Base-by-base conservation (phyloP, 1,284 basidiomycete species). In the Cutaneotrichosporon curvatum region DNA sequence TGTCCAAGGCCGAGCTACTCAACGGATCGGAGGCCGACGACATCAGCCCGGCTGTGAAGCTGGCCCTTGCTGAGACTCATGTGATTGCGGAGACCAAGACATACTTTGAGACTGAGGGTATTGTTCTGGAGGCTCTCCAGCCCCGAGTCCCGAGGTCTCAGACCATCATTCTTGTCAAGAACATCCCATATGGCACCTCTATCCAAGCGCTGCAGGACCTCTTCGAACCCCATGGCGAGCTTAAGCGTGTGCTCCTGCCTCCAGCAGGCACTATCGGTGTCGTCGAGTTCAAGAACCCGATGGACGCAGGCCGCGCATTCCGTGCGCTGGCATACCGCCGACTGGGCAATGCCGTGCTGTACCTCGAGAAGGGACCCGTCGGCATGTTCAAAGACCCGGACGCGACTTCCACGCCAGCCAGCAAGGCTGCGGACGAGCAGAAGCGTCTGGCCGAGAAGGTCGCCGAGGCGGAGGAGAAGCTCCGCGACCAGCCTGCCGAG, bases 51-150 rank as follows among this genome's bases (percentile, higher is more conserved):
- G 92, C 92, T 0, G 90, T 97, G 47, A 94, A 91, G 63, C 81
- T 97, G 20, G 94, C 94, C 0, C 76, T 98, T 15, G 94, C 94
- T 0, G 94, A 98, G 73, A 96, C 94, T 14, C 85, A 92, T 57
- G 83, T 97, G 63, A 92, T 98, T 45, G 82, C 87, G 55, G 94
- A 97, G 68, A 97, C 92, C 0, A 95, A 94, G 63, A 74, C 83
- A 2, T 96, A 85, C 71, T 82, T 89, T 23, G 85, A 88, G 61
- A 62, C 79, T 20, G 68, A 77, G 47, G 77, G 77, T 5, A 74
- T 79, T 44, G 65, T 73, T 7, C 60, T 79, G 30, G 74, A 74
- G 15, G 61, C 72, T 0, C 68, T 78, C 30, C 56, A 67, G 7
- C 61, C 77, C 2, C 73, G 74, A 0, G 78, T 81, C 2, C 67